Percentiles rank a stretch among this genome's conserved stretches.
phyloP scores from a whole-genome alignment of 2,329 filamentous ascomycete species.

The Botrytis fragariae region DNA sequence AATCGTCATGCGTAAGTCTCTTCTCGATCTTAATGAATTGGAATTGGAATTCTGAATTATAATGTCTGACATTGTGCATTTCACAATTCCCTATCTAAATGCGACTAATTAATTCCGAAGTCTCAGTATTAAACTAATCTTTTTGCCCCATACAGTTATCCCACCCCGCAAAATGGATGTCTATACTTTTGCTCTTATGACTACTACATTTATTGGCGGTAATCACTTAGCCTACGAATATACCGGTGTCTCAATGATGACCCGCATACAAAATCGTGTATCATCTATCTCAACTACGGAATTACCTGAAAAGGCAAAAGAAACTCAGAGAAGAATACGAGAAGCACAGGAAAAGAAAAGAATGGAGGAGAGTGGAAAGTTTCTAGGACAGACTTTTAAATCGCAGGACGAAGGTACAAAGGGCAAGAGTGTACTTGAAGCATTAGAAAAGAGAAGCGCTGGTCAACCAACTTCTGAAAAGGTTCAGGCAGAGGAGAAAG shows the following conservation, averaged over 20 bases:
- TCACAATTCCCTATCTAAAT: background rate
- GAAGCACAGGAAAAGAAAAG: slow-evolving; percentile 28
- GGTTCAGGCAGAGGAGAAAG: slow-evolving; percentile 22
- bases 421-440: slow-evolving; percentile 14
- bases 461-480: slow-evolving; percentile 18
- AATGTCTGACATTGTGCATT: background rate
- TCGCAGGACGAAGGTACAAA: slow-evolving; percentile 3
- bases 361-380: slow-evolving; percentile 18
- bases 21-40: background rate
- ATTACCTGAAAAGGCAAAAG: slow-evolving; percentile 30
- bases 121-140: background rate
- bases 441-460: slow-evolving; percentile 21
- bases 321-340: slow-evolving; percentile 29
- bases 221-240: slow-evolving; percentile 37
- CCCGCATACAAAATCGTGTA: slow-evolving; percentile 22
- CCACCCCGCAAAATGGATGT: slow-evolving; percentile 62
- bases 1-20: slow-evolving; percentile 42
- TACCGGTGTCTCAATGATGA: slow-evolving; percentile 33
- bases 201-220: slow-evolving; percentile 38
- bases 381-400: background rate
- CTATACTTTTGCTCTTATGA: slow-evolving; percentile 54
- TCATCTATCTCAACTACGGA: background rate
- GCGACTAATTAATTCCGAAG: background rate
- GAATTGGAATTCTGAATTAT: background rate
- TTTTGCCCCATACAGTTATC: slow-evolving; percentile 39